These are phyloP conservation scores for Takashimella tepidaria DNA, from an alignment of 1,284 basidiomycete genomes.

Conservation along the genomic window DNA sequence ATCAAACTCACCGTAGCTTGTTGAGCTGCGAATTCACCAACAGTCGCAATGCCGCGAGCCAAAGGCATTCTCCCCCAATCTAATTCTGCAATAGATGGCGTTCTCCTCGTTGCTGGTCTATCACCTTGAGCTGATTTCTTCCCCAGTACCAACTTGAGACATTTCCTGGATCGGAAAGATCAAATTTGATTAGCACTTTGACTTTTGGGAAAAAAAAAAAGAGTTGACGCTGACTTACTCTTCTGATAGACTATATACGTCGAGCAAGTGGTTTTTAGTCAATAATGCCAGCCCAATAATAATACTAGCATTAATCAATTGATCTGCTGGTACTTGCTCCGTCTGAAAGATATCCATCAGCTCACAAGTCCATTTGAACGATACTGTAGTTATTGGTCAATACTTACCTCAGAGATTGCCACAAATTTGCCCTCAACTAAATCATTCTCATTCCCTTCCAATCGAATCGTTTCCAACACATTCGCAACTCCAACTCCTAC, in stretches of 20 bases:
- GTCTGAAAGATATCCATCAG: conserved; percentile 9
- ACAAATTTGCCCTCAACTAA: conserved; percentile 17
- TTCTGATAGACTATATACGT: conserved; percentile 73
- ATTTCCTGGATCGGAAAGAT: conserved; percentile 60
- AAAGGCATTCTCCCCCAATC: conserved; percentile 29
- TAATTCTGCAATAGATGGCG: conserved; percentile 14
- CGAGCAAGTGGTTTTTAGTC: conserved; percentile 75
- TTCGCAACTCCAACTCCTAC: conserved; percentile 68
- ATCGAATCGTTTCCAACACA: conserved; percentile 43
- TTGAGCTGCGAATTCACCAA: conserved; percentile 36
- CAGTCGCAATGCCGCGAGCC: conserved; percentile 31
- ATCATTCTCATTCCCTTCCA: conserved; percentile 40
- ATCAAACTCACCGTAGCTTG: conserved; percentile 34
- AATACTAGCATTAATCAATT: conserved; percentile 54
- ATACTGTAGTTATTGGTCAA: no score
- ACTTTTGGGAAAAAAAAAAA: neutral
- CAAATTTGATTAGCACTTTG: neutral
- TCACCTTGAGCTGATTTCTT: conserved; percentile 84
- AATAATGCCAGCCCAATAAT: conserved; percentile 74
- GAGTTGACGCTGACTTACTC: conserved; percentile 56
- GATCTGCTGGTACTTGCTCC: conserved; percentile 23
- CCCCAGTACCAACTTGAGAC: conserved; percentile 70
- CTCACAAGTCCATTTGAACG: neutral
- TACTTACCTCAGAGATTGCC: neutral
- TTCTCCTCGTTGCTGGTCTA: conserved; percentile 58